Evolutionary conservation across 2,329 filamentous ascomycete genomes (phyloP).

Genomic region (Fonsecaea nubica): DNA sequence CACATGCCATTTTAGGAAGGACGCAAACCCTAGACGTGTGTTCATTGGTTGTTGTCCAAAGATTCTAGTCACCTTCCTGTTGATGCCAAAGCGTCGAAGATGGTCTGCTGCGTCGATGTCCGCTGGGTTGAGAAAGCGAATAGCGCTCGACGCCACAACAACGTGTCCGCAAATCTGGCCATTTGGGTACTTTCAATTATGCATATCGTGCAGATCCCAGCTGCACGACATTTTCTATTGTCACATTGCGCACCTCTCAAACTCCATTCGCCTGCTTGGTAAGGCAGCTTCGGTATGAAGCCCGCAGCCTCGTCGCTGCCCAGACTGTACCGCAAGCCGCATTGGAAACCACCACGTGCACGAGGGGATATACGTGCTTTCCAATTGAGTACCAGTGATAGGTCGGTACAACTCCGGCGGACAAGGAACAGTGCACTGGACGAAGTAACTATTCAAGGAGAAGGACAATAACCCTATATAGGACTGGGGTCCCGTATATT

Average conservation of each 20-base stretch:
- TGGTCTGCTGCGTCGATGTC: slow-evolving; percentile 9
- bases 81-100: neutral
- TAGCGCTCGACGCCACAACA: slow-evolving; percentile 5
- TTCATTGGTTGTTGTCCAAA: neutral
- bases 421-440: neutral
- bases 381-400: slow-evolving; percentile 13
- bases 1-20: neutral
- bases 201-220: slow-evolving; percentile 11
- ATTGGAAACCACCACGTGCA: slow-evolving; percentile 14
- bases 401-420: neutral
- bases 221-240: neutral
- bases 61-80: neutral
- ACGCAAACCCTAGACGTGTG: neutral
- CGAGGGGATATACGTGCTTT: neutral
- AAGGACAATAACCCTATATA: slow-evolving; percentile 5
- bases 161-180: slow-evolving; percentile 12
- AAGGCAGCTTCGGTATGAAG: slow-evolving; percentile 14
- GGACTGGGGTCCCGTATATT: neutral
- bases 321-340: neutral
- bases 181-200: neutral
- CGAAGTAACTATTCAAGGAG: neutral
- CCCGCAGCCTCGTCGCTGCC: slow-evolving; percentile 4
- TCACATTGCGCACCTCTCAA: neutral
- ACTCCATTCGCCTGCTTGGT: neutral
- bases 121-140: slow-evolving; percentile 13